Evolutionary conservation across 352 stramenopile genomes (phyloP).

Genomic region (Pilasporangium apinafurcum): DNA sequence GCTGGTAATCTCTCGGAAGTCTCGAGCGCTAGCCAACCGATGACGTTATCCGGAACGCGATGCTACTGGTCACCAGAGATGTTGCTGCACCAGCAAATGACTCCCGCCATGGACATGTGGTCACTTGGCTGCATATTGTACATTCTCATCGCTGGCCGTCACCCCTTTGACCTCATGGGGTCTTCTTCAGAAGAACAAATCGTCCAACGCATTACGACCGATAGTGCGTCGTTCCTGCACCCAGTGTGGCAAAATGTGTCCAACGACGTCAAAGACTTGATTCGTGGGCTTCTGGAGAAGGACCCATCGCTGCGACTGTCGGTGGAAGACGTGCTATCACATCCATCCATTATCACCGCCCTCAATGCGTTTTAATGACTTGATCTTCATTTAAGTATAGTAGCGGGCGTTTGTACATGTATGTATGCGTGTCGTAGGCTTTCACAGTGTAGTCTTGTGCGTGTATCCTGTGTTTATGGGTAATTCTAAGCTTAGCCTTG

Average conservation of each 20-base stretch:
- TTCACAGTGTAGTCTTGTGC: too few species aligned
- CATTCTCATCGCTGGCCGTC: constrained; percentile 78
- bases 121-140: constrained; percentile 84
- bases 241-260: constrained; percentile 49
- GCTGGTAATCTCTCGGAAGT: constrained; percentile 23
- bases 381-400: too few species aligned
- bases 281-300: constrained; percentile 67
- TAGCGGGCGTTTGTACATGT: too few species aligned
- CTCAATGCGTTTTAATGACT: constrained; percentile 16
- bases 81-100: constrained; percentile 43
- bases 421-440: too few species aligned
- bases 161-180: constrained; percentile 84
- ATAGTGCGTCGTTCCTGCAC: constrained; percentile 49
- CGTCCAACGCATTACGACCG: constrained; percentile 40
- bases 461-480: too few species aligned
- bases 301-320: constrained; percentile 42
- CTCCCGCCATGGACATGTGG: constrained; percentile 85
- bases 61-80: constrained; percentile 85
- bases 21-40: constrained; percentile 6
- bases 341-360: constrained; percentile 20
- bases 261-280: constrained; percentile 49
- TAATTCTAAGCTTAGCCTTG: too few species aligned
- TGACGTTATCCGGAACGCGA: constrained; percentile 65
- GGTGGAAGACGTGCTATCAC: constrained; percentile 42
- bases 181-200: constrained; percentile 74